Percentiles rank a stretch among this genome's conserved stretches.
These are phyloP conservation scores for Hypoxylon fuscum DNA, from an alignment of 495 filamentous ascomycete species.

Conservation along the genomic window DNA sequence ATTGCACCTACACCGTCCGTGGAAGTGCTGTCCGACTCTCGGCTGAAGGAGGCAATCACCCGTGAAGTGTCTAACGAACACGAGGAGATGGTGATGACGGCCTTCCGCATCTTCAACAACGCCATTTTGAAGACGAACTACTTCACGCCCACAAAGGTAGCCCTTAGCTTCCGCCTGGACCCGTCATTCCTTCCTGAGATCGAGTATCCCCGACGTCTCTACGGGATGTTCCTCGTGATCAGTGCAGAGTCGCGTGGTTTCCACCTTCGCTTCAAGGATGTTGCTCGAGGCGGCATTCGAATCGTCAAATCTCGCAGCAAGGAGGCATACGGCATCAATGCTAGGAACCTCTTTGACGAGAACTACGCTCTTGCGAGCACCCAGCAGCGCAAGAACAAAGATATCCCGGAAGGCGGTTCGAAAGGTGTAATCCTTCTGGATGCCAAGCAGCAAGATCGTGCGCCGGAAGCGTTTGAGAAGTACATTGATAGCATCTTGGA, in stretches of 20 bases:
- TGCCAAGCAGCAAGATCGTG: slow-evolving; percentile 91
- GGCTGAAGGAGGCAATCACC: slow-evolving; percentile 82
- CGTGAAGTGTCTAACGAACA: slow-evolving; percentile 89
- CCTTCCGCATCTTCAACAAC: slow-evolving; percentile 95
- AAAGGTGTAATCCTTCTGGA: slow-evolving; percentile 98
- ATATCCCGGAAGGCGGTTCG: slow-evolving; percentile 98
- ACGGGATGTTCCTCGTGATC: slow-evolving; percentile 98
- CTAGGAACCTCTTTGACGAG: slow-evolving; percentile 94
- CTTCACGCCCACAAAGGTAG: slow-evolving; percentile 98
- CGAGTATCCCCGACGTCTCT: slow-evolving; percentile 93
- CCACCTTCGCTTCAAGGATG: slow-evolving; percentile 96
- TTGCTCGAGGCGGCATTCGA: slow-evolving; percentile 94
- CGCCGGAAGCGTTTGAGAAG: slow-evolving; percentile 93
- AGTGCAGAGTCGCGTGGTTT: slow-evolving; percentile 96
- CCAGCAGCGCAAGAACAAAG: slow-evolving; percentile 99
- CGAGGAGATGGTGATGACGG: slow-evolving; percentile 96
- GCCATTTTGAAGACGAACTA: slow-evolving; percentile 97
- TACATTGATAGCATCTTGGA: slow-evolving; percentile 99
- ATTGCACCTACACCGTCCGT: slow-evolving; percentile 71
- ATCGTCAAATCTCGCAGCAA: slow-evolving; percentile 97
- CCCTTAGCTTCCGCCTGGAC: slow-evolving; percentile 93
- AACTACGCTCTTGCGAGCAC: slow-evolving; percentile 99
- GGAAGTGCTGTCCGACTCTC: slow-evolving; percentile 79
- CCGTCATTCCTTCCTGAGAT: slow-evolving; percentile 86
- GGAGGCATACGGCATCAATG: slow-evolving; percentile 96